Evolutionary conservation across 257 asterid species (phyloP).

Genomic region (Gentiana straminea): DNA sequence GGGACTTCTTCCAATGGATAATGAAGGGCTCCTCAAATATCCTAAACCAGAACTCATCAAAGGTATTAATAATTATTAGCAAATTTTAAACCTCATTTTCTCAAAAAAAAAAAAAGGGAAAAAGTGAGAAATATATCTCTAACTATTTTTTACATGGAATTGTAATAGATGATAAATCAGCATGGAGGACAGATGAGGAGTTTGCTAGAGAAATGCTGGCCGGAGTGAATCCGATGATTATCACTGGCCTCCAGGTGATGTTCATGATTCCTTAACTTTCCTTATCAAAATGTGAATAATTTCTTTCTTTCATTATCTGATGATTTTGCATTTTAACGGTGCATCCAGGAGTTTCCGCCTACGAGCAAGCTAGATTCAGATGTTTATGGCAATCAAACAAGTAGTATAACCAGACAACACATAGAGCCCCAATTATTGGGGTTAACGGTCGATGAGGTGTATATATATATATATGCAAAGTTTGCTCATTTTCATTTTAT

Average conservation of each 20-base stretch:
- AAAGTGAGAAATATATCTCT: no score
- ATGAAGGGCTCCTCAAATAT: constrained; percentile 41
- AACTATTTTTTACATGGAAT: neutral
- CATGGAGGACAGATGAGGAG: constrained; percentile 77
- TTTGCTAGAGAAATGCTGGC: constrained; percentile 77
- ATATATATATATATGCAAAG: neutral
- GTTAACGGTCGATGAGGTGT: constrained; percentile 45
- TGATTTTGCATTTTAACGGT: neutral
- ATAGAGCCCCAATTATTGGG: constrained; percentile 40
- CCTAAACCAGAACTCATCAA: constrained; percentile 54
- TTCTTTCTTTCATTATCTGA: neutral
- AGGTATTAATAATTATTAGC: constrained; percentile 21
- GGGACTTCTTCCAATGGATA: constrained; percentile 59
- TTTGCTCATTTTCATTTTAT: no score
- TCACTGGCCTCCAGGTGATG: constrained; percentile 54
- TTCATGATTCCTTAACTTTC: neutral
- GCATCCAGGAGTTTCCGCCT: constrained; percentile 58
- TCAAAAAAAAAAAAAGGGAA: no score
- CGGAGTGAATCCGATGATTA: constrained; percentile 59
- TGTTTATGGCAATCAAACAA: constrained; percentile 49
- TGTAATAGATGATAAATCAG: constrained; percentile 41
- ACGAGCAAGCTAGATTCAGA: constrained; percentile 46
- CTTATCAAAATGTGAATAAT: neutral
- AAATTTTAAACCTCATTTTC: neutral
- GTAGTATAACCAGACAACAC: constrained; percentile 40